Conservation (phyloP, 768 basidiomycete species). For the Tubosaeta sp. region DNA sequence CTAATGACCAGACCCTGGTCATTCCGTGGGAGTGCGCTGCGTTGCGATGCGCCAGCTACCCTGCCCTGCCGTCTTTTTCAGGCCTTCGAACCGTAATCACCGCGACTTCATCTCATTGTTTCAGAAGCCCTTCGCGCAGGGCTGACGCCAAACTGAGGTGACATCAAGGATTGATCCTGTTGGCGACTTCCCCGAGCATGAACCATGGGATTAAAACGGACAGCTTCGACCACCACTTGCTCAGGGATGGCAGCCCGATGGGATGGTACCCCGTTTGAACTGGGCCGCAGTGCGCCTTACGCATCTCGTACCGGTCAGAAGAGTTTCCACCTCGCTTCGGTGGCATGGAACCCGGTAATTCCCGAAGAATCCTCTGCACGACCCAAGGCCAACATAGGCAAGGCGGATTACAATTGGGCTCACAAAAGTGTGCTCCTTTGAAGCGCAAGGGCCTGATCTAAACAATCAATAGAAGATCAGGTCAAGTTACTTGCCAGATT, state of each 20-base stretch:
- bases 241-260: not conserved
- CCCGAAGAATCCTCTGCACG: conserved; percentile 6
- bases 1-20: not conserved
- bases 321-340: conserved; percentile 6
- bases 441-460: not conserved
- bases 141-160: conserved; percentile 9
- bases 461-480: conserved; percentile 1
- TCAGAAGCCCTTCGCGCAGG: not conserved
- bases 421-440: conserved; percentile 2
- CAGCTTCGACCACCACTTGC: conserved; percentile 4
- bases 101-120: conserved; percentile 5
- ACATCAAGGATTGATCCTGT: conserved; percentile 1
- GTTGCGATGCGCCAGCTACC: not conserved
- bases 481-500: not conserved
- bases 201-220: conserved; percentile 3
- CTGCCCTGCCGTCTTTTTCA: not conserved
- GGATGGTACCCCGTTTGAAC: not conserved
- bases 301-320: not conserved
- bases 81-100: conserved; percentile 3
- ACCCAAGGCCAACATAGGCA: not conserved
- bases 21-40: conserved; percentile 10
- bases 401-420: not conserved
- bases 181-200: not conserved
- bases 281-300: not conserved
- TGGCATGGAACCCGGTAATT: conserved; percentile 13